Base-by-base conservation (phyloP, 192 early-diverging fungal species). In the Ramicandelaber brevisporus region DNA sequence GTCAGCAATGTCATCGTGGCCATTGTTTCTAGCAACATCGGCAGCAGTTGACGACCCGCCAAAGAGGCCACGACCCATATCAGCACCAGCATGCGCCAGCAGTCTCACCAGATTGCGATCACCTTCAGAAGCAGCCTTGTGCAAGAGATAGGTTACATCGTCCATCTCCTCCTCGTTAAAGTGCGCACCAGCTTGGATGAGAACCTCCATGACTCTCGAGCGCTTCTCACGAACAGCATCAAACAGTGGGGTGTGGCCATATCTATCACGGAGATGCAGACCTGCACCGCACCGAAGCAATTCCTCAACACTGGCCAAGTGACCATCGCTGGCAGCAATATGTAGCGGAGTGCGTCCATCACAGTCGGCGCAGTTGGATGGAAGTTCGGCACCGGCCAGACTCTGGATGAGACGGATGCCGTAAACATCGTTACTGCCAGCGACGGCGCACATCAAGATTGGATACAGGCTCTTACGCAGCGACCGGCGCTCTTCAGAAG, bases 191-290 rank as follows among this genome's bases (percentile, higher is more conserved):
- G 80, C 70, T 20, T 72, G 42, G 4, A 66, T 26, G 22, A 97
- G 49, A 32, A 92, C 36, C 10, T 41, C 42, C 5, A 77, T 69
- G 26, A 72, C 62, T 28, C 70, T 66, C 2, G 46, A 35, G 24
- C 61, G 59, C 9, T 65, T 58, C 19, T 62, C 51, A 10, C 58
- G 44, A 5, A 78, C 65, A 0, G 88, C 84, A 37, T 85, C 73
- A 41, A 63, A 87, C 4, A 98, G 44, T 1, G 88, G 83, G 3
- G 83, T 86, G 36, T 85, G 89, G 0, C 86, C 82, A 26, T 66
- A 61, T 18, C 71, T 57, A 53, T 93, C 89, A 3, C 86, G 65
- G 13, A 71, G 55, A 43, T 98, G 89, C 11, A 95, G 77, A 18
- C 74, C 80, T 3, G 87, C 81, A 2, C 93, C 93, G 35, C 74